phyloP scores from a whole-genome alignment of 441 rosid species.

The Brassica balearica region DNA sequence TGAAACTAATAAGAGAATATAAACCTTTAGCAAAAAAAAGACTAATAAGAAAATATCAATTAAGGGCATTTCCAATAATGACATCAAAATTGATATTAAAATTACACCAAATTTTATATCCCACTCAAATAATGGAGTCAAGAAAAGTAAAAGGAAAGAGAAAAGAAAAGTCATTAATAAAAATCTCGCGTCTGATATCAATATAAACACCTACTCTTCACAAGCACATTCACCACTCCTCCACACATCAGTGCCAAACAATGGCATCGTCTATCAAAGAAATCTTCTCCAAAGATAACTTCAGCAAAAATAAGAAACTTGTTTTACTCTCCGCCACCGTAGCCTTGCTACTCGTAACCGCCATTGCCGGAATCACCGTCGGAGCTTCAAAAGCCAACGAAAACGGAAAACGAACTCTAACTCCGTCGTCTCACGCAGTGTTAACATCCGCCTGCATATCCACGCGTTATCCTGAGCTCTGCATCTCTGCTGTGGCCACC shows the following conservation, averaged over 20 bases:
- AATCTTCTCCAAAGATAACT: conserved; percentile 23
- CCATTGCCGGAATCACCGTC: conserved; percentile 50
- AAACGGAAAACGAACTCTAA: background rate
- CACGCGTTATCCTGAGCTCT: conserved; percentile 64
- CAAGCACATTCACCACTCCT: conserved; percentile 24
- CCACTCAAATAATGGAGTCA: too few species aligned
- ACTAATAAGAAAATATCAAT: too few species aligned
- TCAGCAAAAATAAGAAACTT: conserved; percentile 46
- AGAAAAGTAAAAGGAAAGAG: background rate
- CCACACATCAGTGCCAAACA: conserved; percentile 29
- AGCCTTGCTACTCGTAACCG: conserved; percentile 43
- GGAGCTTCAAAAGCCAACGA: conserved; percentile 51
- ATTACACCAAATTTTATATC: too few species aligned
- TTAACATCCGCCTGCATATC: conserved; percentile 61
- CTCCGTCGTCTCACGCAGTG: conserved; percentile 50
- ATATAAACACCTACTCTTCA: conserved; percentile 30
- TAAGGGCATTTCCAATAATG: too few species aligned
- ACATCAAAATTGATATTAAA: too few species aligned
- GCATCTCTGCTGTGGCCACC: conserved; percentile 58
- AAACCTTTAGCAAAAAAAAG: too few species aligned
- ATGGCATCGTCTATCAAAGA: conserved; percentile 30
- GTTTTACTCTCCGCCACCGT: conserved; percentile 43
- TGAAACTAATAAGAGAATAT: too few species aligned
- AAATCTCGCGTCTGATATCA: background rate
- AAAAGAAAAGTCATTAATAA: background rate